Base-by-base conservation (phyloP, 352 stramenopile species). In the Phytophthora rubi region DNA sequence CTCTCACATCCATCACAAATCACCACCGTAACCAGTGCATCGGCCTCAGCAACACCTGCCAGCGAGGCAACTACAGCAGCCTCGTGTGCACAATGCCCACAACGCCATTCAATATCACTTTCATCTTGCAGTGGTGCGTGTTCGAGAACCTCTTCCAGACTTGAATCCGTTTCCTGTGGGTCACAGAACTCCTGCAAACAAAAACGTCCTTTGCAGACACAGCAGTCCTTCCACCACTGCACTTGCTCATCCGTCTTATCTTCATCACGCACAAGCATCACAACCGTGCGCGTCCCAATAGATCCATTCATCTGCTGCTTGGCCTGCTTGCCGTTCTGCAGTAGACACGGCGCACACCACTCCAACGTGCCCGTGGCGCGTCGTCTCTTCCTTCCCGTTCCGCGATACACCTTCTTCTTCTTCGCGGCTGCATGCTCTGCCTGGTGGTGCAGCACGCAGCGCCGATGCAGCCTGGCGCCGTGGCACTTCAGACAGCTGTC, bases 1-100 rank as follows among this genome's bases (percentile, higher is more conserved):
- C 68, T 78, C 39, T 94, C 79, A 54, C 87, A 95, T 0, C 78
- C 84, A 32, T 93, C 87, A 54, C 87, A 95, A 23, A 93, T 80
- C 12, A 95, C 42, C 37, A 92, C 67, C 26, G 65, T 69, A 47
- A 70, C 57, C 15, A 71, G 26, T 47, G 39, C 37, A 39, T 64
- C 21, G 1, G 16, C 18, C 0, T 18, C 47, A 23, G 5, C 3
- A 18, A 30, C 45, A 28, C 23, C 23, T 30, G 15, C 52, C 5
- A 64, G 35, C 16, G 69, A 62, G 5, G 8, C 18, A n/a, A 57
- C 48, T 21, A 65, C 13, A 37, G 48, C 49, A 12, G 49, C 49
- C 13, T 55, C 15, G 6, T 55, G 26, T 15, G 39, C 53, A 49
- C 80, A 88, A 53, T 72, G 48, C 3, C 18, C n/a, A 42, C 81